Evolutionary conservation across 345 rosid species (phyloP), one percentile per base, ranked within the genome.

Genomic region (thale cress (Arabidopsis thaliana)): DNA sequence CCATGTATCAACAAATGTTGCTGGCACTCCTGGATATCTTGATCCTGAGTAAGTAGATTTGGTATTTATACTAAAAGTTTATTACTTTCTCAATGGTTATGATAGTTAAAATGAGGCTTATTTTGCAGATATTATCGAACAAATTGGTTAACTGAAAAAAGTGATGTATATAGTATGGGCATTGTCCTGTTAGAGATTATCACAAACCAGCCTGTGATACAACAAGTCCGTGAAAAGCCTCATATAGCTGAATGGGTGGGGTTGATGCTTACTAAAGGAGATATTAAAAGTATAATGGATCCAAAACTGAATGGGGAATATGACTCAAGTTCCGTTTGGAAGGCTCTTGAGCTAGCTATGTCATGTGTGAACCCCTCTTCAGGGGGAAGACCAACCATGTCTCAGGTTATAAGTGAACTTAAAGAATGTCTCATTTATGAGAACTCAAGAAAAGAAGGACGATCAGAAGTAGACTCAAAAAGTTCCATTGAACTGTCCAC

Each of bases 151-250:
- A 77, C 33, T 0, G 82, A 76, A 28, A 84, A 84, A 23, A 86
- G 84, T 45, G 86, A 86, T 38, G 83, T 84, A 5, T 81, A 79
- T 32, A 84, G 87, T 9, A 77, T 82, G 0, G 87, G 87, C 0
- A 60, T 84, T 59, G 64, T 59, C 0, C 0, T 59, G 1, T 37
- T 86, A n/a, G 82, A 81, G 71, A 53, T 77, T 0, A 81, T 86
- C 12, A 72, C 87, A 49, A 75, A 73, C n/a, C 75, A 4, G 0
- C 77, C 79, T 0, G 80, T 63, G 6, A 65, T 80, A 22, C 52
- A 69, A 0, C 42, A 72, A 38, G 11, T 32, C 5, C 49, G 65
- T 9, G 71, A 30, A 34, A 45, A 55, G 20, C 32, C 61, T 34
- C 80, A 64, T 16, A 62, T 82, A 38, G 69, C 62, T 12, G 77